Conservation (phyloP, 208 protist genomes). For the Lotmaria passim region DNA sequence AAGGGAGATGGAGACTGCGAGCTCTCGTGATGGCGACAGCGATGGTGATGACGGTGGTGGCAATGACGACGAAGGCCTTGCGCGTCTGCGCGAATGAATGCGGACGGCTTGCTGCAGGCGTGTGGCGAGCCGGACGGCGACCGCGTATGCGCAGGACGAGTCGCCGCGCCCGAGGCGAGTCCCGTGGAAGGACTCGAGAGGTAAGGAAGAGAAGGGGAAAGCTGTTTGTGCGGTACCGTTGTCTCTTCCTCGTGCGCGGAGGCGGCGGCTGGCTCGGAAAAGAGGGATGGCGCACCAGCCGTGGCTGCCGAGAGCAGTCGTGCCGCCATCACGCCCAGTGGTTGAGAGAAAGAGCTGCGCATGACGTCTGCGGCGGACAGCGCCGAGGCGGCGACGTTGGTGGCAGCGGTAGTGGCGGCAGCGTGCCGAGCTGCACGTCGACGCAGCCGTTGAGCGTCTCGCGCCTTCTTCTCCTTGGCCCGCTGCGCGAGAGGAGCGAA, state of each 20-base stretch:
- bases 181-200: neutral
- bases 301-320: constrained; percentile 29
- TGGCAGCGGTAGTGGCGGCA: neutral
- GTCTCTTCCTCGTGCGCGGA: neutral
- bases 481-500: constrained; percentile 20
- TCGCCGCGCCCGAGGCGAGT: neutral
- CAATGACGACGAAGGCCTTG: no score
- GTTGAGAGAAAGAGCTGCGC: constrained; percentile 25
- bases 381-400: neutral
- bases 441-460: constrained; percentile 18
- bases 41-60: neutral
- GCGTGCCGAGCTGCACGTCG: constrained; percentile 24
- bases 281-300: constrained; percentile 19
- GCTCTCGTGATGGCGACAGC: neutral
- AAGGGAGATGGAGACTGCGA: neutral
- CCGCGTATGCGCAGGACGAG: neutral
- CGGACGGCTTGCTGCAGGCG: neutral
- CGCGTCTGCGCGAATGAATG: neutral
- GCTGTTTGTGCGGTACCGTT: neutral
- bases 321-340: constrained; percentile 29
- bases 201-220: neutral
- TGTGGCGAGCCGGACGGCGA: constrained; percentile 3
- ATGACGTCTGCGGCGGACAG: constrained; percentile 29
- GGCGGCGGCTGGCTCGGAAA: constrained; percentile 17
- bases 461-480: constrained; percentile 14